Conservation (phyloP, 345 rosid genomes). For the Brassica carinata region DNA sequence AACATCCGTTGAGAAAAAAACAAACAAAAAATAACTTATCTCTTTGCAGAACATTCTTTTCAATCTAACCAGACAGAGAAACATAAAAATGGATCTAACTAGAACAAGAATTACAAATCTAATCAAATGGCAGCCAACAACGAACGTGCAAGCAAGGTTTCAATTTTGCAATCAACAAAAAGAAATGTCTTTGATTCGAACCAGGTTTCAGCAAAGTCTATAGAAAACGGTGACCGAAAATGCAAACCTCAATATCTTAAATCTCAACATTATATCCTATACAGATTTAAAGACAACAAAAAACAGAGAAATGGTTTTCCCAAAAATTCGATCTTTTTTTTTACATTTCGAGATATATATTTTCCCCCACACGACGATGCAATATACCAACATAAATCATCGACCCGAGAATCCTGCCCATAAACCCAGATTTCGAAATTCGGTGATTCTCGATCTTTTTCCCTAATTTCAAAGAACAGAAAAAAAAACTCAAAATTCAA, state of each 20-base stretch:
- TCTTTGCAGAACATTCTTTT: constrained; percentile 1
- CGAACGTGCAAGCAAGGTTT: constrained; percentile 26
- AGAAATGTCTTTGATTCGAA: not conserved
- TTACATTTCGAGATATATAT: not conserved
- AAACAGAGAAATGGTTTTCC: not conserved
- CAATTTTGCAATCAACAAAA: not conserved
- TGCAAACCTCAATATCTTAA: constrained; percentile 21
- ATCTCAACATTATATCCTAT: constrained; percentile 1
- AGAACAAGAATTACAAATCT: constrained; percentile 9
- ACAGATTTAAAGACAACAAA: constrained; percentile 9
- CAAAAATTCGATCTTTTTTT: constrained; percentile 25
- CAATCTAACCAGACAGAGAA: constrained; percentile 17
- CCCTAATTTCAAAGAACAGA: too few relatives aligned
- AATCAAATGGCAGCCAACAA: constrained; percentile 7
- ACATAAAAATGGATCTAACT: not conserved
- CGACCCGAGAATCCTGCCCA: constrained; percentile 19
- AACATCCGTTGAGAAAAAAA: constrained; percentile 15
- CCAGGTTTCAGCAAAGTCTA: constrained; percentile 10
- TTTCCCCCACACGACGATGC: not conserved
- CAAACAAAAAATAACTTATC: not conserved
- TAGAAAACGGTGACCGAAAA: not conserved
- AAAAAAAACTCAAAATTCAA: not conserved
- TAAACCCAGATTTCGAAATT: constrained; percentile 1
- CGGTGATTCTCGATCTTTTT: constrained; percentile 4
- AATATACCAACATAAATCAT: not conserved